Percentiles rank a stretch among this genome's conserved stretches.
These are phyloP conservation scores for Coniosporium tulheliwenetii DNA, from an alignment of 2,329 filamentous ascomycete species.

Conservation along the genomic window DNA sequence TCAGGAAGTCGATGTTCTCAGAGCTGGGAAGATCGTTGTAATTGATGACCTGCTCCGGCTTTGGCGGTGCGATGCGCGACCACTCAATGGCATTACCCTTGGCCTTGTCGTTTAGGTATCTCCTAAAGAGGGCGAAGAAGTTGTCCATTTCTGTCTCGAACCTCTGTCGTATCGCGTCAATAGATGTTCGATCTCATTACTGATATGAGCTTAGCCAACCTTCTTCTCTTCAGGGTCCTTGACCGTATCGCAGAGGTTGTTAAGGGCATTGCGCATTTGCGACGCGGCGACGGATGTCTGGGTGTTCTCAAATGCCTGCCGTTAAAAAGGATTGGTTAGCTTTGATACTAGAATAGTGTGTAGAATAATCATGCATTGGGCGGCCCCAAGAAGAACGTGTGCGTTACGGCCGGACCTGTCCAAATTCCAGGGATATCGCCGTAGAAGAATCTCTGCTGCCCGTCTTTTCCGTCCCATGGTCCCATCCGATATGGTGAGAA, in stretches of 20 bases:
- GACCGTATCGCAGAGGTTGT: constrained; percentile 80
- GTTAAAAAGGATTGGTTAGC: neutral
- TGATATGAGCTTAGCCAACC: constrained; percentile 33
- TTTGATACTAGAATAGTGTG: neutral
- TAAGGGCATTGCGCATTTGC: constrained; percentile 97
- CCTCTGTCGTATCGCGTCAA: constrained; percentile 37
- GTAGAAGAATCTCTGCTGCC: no score
- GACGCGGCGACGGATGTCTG: constrained; percentile 95
- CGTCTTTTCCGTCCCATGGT: no score
- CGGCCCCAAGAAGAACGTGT: no score
- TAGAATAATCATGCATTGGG: no score
- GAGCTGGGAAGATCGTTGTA: constrained; percentile 82
- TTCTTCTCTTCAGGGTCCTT: constrained; percentile 63
- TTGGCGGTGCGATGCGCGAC: constrained; percentile 90
- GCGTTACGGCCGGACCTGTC: no score
- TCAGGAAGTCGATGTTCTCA: constrained; percentile 85
- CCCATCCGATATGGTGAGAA: no score
- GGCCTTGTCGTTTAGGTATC: constrained; percentile 97
- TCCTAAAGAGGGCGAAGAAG: constrained; percentile 97
- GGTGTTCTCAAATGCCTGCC: constrained; percentile 95
- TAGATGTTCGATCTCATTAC: constrained; percentile 1
- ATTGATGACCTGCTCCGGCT: constrained; percentile 84
- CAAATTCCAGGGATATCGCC: no score
- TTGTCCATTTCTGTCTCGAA: constrained; percentile 99
- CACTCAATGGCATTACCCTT: constrained; percentile 94